Base-by-base conservation (phyloP, 208 protist genomes). In the Trypanosomatidae sp. region DNA sequence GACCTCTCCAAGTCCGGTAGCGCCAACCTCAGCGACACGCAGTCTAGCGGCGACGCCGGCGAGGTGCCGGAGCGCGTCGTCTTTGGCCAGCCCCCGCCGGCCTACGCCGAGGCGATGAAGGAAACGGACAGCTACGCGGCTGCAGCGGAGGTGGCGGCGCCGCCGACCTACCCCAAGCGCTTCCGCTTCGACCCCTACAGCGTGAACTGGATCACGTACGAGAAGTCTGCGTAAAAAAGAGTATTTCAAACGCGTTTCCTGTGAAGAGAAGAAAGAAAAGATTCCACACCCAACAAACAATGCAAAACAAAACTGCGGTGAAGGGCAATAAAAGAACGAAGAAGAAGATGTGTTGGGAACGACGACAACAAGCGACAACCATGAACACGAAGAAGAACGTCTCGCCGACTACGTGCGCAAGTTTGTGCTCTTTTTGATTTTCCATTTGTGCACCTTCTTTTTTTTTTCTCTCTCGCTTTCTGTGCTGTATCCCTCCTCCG, bases 141-240 rank as follows among this genome's bases (percentile, higher is more conserved):
- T 0, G 59, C 55, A 44, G 64, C 66, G 30, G 77, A 73, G 47
- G 41, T 85, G 66, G n/a, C 60, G 9, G 66, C 79, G 28, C 89
- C 89, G 4, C 89, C 90, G 47, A 83, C 83, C 22, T 95, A 97
- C 83, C 84, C 92, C 19, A 87, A 86, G 30, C 88, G 90, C 70
- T 97, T 87, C 84, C 92, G 92, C 73, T 82, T 93, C 71, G 87
- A 97, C 79, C 92, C 92, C 53, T 97, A 97, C 83, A 93, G 89
- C 81, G 89, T 84, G 53, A 82, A 80, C 75, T 83, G 89, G 69
- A 79, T 90, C 59, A 77, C 82, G n/a, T 87, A 89, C 69, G 77
- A 91, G 76, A 85, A 58, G 60, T 50, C 65, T 30, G 65, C 70
- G 46, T 80, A 66, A 79, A 36, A 39, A 28, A 50, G 39, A 3